Evolutionary conservation across 2,329 filamentous ascomycete species (phyloP), one percentile per base, ranked within the genome.

Genomic region (Alternaria hordeiaustralica): DNA sequence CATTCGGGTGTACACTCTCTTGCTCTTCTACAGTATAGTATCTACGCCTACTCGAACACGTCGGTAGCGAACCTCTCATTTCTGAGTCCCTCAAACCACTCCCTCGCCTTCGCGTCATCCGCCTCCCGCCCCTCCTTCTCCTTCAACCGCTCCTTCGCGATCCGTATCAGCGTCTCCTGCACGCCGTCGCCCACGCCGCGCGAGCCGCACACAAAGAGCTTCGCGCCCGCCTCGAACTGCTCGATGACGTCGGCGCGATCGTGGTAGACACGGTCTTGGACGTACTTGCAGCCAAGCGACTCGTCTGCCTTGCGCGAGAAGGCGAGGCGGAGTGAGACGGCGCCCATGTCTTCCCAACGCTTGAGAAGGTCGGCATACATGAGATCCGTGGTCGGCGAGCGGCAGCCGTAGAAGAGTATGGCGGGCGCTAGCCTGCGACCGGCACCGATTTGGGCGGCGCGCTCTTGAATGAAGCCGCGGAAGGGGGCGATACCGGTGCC

Each of bases 381-480:
- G 44, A 88, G 83, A 67, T 92, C 90, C 12, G 80, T 75, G 0
- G 81, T 82, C 1, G 85, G 84, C 6, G 81, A 74, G 13, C 87
- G 86, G 74, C 89, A 91, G 6, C 90, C 90, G 68, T 87, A 85
- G 81, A 90, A 91, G 2, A 92, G 82, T n/a, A 92, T 65, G 0
- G 89, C 88, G 0, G 86, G 87, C 0, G 87, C 89, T 0, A 92
- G 80, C 13, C 71, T 69, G 12, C 85, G 81, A 2, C 88, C 88
- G 0, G 81, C 82, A 5, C 76, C 78, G 11, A 82, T 74, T 61
- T 84, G 80, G 10, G 76, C 73, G 33, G 78, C 78, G 57, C 78
- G 78, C 61, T 80, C 78, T 62, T 80, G 81, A 43, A 82, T 80
- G 60, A 81, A 82, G 15, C 79, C 78, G 10, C 81, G 78, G 61